A percentile compares a stretch with the other conserved stretches of the same genome.
Evolutionary conservation across 2,329 filamentous ascomycete genomes (phyloP).

Genomic region (Hypoxylon rubiginosum): DNA sequence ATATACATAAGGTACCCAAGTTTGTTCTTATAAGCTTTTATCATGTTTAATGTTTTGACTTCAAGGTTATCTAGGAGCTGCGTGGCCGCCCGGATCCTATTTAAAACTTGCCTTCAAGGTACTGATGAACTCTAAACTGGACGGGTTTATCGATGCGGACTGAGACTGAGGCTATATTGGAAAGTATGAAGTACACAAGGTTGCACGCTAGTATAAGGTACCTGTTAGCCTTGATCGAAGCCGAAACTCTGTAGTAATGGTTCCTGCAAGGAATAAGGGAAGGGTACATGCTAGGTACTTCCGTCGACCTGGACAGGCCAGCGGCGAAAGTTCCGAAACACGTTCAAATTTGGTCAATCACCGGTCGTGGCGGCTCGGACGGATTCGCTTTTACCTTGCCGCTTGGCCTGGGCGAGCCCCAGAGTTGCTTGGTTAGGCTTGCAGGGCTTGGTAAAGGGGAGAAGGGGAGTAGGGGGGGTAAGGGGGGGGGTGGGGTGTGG

Average conservation of each 20-base stretch:
- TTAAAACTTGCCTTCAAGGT: too few species aligned
- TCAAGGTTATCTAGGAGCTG: too few species aligned
- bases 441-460: conserved; percentile 29
- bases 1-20: too few species aligned
- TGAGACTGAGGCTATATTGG: too few species aligned
- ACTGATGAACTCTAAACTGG: too few species aligned
- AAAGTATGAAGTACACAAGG: conserved; percentile 33
- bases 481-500: conserved; percentile 40
- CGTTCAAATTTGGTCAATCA: conserved; percentile 52
- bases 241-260: conserved; percentile 45
- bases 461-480: neutral
- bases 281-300: conserved; percentile 45
- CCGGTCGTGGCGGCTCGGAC: conserved; percentile 52
- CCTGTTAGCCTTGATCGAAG: conserved; percentile 45
- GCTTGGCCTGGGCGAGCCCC: conserved; percentile 49
- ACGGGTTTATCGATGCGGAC: too few species aligned
- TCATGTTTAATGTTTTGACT: too few species aligned
- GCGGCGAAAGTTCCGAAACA: conserved; percentile 48
- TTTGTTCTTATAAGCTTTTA: neutral
- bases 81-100: too few species aligned
- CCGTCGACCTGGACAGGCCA: conserved; percentile 42
- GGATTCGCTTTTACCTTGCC: conserved; percentile 52
- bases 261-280: conserved; percentile 41
- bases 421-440: conserved; percentile 44
- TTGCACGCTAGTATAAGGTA: conserved; percentile 41